A percentile compares a stretch with the other conserved stretches of the same genome.
phyloP scores from a whole-genome alignment of 768 basidiomycete species.

The Tylopilus subfusipes region DNA sequence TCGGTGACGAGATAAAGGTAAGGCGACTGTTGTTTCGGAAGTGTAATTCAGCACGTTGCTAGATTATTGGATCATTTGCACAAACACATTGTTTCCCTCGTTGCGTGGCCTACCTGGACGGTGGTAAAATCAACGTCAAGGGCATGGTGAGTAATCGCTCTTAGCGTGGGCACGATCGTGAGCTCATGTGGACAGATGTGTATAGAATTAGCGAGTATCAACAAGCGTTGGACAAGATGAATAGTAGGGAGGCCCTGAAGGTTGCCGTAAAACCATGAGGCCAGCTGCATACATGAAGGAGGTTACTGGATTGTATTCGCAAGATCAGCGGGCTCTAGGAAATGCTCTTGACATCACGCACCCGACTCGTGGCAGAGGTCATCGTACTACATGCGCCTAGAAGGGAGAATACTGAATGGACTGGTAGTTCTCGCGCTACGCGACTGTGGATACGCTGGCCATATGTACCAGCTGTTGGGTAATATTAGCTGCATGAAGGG shows the following conservation, averaged over 20 bases:
- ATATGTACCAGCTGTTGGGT: too few species aligned
- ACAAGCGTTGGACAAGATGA: slow-evolving; percentile 68
- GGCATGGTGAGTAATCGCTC: slow-evolving; percentile 50
- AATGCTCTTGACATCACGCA: neutral
- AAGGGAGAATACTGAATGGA: neutral
- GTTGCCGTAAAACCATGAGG: slow-evolving; percentile 51
- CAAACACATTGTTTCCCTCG: slow-evolving; percentile 86
- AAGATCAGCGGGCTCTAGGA: neutral
- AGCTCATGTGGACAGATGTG: slow-evolving; percentile 39
- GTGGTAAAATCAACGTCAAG: slow-evolving; percentile 73
- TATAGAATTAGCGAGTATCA: slow-evolving; percentile 66
- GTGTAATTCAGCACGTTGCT: neutral
- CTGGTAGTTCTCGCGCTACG: too few species aligned
- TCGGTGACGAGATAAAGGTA: slow-evolving; percentile 51
- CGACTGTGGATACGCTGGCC: too few species aligned
- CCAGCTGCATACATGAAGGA: neutral
- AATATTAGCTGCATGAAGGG: too few species aligned
- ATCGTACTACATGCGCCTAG: neutral
- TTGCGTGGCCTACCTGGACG: slow-evolving; percentile 80
- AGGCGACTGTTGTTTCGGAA: neutral
- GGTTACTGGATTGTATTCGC: neutral
- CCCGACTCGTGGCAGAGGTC: neutral
- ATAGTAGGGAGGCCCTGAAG: slow-evolving; percentile 51
- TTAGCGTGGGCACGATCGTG: neutral
- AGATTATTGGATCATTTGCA: slow-evolving; percentile 87